phyloP scores from a whole-genome alignment of 441 rosid species.

The Cnidoscolus chayamansa region DNA sequence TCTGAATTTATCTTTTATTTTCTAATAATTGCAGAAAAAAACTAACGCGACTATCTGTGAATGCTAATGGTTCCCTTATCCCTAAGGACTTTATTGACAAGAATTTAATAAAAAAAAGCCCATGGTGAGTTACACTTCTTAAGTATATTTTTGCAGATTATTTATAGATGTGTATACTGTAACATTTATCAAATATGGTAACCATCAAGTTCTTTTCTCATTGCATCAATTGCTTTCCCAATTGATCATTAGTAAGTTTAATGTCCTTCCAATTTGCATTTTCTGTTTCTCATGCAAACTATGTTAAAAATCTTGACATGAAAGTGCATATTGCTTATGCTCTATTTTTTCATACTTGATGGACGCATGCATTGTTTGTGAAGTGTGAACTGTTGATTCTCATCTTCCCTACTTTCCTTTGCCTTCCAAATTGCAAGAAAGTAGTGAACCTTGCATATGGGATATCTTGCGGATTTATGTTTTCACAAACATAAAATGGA shows the following conservation, averaged over 20 bases:
- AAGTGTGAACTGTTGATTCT: no score
- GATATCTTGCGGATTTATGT: no score
- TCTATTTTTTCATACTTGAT: neutral
- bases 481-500: no score
- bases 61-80: conserved; percentile 75
- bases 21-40: conserved; percentile 59
- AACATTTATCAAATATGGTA: neutral
- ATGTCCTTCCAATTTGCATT: neutral
- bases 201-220: neutral
- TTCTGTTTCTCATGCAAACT: neutral
- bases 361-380: no score
- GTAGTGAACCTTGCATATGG: no score
- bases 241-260: neutral
- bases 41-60: conserved; percentile 67
- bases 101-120: conserved; percentile 61
- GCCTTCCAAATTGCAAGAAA: no score
- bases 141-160: neutral
- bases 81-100: conserved; percentile 65
- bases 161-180: neutral
- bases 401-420: no score
- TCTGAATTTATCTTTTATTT: conserved; percentile 18
- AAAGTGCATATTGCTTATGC: neutral
- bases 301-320: neutral
- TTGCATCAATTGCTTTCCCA: neutral
- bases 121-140: conserved; percentile 53